Conservation (phyloP, 345 rosid genomes). For the Eucalyptus tenuipes region DNA sequence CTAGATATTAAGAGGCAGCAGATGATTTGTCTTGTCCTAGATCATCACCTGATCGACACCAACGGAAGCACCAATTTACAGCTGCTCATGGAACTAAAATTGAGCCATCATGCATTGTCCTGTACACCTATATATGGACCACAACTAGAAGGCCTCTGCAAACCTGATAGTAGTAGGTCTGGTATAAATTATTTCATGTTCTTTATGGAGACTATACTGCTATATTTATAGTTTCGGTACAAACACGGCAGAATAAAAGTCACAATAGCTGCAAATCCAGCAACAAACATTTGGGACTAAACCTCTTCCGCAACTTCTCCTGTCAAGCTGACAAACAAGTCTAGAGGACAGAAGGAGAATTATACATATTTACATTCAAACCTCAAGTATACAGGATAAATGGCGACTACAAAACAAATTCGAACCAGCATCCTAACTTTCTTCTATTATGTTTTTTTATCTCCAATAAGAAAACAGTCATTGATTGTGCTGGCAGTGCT, state of each 20-base stretch:
- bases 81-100: background rate
- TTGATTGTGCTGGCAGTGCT: background rate
- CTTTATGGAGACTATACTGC: background rate
- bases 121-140: background rate
- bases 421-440: background rate
- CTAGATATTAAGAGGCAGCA: background rate
- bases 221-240: background rate
- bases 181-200: background rate
- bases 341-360: background rate
- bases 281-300: background rate
- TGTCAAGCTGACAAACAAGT: background rate
- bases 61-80: background rate
- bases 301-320: background rate
- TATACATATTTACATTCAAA: background rate
- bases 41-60: background rate
- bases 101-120: background rate
- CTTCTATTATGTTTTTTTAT: accelerated
- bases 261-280: background rate
- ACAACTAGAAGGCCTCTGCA: background rate
- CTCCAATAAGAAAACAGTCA: background rate
- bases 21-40: background rate
- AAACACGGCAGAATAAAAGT: background rate
- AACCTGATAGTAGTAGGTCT: background rate
- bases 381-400: background rate
- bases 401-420: background rate